Conservation (phyloP, 1,139 yeast species). For the Debaryomyces subglobosus region DNA sequence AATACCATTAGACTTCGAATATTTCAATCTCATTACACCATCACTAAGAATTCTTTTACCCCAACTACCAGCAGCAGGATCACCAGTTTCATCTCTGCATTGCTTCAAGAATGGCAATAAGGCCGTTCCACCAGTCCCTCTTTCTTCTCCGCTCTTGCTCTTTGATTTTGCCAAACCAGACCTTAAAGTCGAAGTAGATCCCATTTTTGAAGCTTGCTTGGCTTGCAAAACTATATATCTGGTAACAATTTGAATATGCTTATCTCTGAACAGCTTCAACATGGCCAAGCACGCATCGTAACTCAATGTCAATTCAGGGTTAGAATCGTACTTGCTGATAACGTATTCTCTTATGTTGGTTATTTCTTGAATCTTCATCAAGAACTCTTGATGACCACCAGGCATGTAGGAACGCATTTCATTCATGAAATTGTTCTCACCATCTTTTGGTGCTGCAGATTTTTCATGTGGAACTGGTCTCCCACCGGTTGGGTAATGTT, state of each 20-base stretch:
- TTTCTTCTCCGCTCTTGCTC: constrained; percentile 50
- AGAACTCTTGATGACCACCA: constrained; percentile 74
- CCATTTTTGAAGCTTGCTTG: constrained; percentile 51
- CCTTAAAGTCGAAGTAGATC: constrained; percentile 57
- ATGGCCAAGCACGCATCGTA: constrained; percentile 91
- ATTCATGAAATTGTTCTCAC: constrained; percentile 65
- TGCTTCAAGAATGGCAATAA: constrained; percentile 89
- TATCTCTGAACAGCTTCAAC: constrained; percentile 86
- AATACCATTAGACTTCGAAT: constrained; percentile 36
- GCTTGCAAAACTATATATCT: constrained; percentile 84
- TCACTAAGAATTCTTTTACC: constrained; percentile 75
- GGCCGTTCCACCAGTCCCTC: constrained; percentile 95
- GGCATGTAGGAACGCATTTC: constrained; percentile 95
- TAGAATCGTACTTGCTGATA: constrained; percentile 31
- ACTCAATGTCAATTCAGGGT: constrained; percentile 65
- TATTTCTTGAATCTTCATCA: constrained; percentile 57
- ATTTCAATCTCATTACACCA: constrained; percentile 52
- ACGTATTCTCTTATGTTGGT: constrained; percentile 71
- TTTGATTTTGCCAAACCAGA: constrained; percentile 61
- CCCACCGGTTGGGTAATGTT: constrained; percentile 79
- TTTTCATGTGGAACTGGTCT: constrained; percentile 40
- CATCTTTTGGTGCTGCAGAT: constrained; percentile 32
- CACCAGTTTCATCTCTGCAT: constrained; percentile 95
- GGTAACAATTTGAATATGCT: constrained; percentile 90
- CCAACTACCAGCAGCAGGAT: constrained; percentile 89